Conservation (phyloP, 371 early-diverging fungal species). For the Mortierella sp. region DNA sequence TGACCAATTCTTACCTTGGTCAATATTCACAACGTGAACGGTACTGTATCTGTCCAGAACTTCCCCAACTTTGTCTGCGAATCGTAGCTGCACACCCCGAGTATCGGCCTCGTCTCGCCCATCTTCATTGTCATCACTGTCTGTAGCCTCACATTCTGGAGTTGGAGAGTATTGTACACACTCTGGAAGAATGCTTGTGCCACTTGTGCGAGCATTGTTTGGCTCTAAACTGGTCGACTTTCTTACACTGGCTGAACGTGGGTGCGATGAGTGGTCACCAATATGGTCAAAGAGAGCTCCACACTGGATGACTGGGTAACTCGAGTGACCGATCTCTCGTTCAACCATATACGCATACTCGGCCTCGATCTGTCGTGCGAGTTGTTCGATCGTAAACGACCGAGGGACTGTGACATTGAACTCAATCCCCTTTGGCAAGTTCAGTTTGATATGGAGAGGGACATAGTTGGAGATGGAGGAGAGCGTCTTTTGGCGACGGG, state of each 20-base stretch:
- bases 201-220: too few relatives aligned
- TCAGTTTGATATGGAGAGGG: conserved; percentile 33
- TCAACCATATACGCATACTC: conserved; percentile 50
- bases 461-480: conserved; percentile 46
- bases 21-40: conserved; percentile 50
- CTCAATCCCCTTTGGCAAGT: conserved; percentile 25
- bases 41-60: conserved; percentile 43
- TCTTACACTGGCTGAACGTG: too few relatives aligned
- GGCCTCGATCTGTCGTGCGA: conserved; percentile 50
- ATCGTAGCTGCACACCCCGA: conserved; percentile 44
- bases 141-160: neutral
- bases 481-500: conserved; percentile 46
- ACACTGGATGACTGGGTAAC: conserved; percentile 44
- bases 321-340: conserved; percentile 36
- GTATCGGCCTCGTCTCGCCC: conserved; percentile 39
- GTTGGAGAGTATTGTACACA: too few relatives aligned
- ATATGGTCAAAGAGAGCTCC: conserved; percentile 51
- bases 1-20: conserved; percentile 38
- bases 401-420: conserved; percentile 40
- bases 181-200: too few relatives aligned
- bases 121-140: conserved; percentile 9
- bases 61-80: conserved; percentile 41
- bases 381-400: conserved; percentile 42
- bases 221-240: too few relatives aligned
- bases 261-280: neutral